Evolutionary conservation across 140 eudicot species (phyloP).

Genomic region (Flaveria floridana): DNA sequence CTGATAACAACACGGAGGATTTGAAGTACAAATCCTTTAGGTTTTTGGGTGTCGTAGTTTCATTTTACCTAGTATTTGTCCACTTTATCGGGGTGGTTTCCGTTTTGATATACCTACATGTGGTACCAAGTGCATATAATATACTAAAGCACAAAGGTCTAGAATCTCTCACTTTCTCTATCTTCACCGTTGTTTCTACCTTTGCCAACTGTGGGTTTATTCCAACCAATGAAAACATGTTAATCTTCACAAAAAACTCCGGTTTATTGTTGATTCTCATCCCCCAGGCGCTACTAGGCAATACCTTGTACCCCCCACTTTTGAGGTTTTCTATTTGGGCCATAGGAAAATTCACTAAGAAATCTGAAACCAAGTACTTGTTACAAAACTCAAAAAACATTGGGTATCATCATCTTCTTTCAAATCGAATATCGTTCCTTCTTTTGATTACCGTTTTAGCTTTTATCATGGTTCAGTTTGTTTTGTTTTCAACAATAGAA

Average conservation of each 20-base stretch:
- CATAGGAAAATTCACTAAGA: constrained; percentile 38
- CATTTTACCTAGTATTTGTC: constrained; percentile 33
- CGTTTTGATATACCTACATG: constrained; percentile 26
- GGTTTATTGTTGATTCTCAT: constrained; percentile 55
- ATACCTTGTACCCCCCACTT: constrained; percentile 54
- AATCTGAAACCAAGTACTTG: constrained; percentile 43
- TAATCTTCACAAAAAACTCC: constrained; percentile 49
- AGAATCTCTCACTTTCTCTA: constrained; percentile 34
- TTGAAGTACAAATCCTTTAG: constrained; percentile 41
- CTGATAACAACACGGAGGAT: background rate
- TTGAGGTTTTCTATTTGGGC: constrained; percentile 44
- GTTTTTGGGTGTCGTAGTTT: constrained; percentile 40
- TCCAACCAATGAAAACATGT: constrained; percentile 79
- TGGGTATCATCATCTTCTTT: constrained; percentile 49
- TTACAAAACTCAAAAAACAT: constrained; percentile 32
- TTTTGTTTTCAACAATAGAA: constrained; percentile 48
- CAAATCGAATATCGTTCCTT: constrained; percentile 35
- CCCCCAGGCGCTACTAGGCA: constrained; percentile 59
- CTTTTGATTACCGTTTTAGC: constrained; percentile 45
- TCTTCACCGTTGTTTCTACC: constrained; percentile 60
- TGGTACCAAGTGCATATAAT: background rate
- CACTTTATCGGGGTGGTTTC: constrained; percentile 33
- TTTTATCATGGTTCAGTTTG: constrained; percentile 44
- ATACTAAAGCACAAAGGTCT: constrained; percentile 32
- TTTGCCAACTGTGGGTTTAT: constrained; percentile 68